Conservation (phyloP, 306 rosid species). For the Astragalus glycyphyllos region DNA sequence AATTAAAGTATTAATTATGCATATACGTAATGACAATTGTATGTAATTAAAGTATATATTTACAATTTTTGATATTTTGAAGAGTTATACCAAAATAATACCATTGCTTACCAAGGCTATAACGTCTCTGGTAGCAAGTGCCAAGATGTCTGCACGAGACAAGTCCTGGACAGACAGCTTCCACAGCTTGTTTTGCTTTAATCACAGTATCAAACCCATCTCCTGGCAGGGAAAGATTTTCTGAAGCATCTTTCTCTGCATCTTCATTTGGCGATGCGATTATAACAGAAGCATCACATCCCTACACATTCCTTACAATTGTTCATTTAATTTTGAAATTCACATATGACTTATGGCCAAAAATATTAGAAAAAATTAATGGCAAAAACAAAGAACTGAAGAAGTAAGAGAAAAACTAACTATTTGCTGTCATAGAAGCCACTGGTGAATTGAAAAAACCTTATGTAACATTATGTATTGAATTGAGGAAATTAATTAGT, state of each 20-base stretch:
- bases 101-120: conserved; percentile 55
- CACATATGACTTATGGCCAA: no score
- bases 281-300: conserved; percentile 82
- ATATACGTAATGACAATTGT: no score
- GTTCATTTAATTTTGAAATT: no score
- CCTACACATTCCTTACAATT: conserved; percentile 44
- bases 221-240: conserved; percentile 78
- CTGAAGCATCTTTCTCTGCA: conserved; percentile 74
- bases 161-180: conserved; percentile 64
- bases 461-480: no score
- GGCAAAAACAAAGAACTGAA: no score
- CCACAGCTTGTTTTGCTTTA: conserved; percentile 80
- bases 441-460: no score
- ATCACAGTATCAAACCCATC: conserved; percentile 90
- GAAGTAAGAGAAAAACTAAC: no score
- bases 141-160: conserved; percentile 89
- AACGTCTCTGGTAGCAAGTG: conserved; percentile 82
- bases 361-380: no score
- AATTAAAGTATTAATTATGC: no score
- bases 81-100: background rate
- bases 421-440: no score
- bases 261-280: conserved; percentile 68
- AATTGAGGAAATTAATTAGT: background rate
- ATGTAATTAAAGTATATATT: no score
- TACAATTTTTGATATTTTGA: no score